Evolutionary conservation across 306 rosid species (phyloP).

Genomic region (Herpetospermum pedunculosum): DNA sequence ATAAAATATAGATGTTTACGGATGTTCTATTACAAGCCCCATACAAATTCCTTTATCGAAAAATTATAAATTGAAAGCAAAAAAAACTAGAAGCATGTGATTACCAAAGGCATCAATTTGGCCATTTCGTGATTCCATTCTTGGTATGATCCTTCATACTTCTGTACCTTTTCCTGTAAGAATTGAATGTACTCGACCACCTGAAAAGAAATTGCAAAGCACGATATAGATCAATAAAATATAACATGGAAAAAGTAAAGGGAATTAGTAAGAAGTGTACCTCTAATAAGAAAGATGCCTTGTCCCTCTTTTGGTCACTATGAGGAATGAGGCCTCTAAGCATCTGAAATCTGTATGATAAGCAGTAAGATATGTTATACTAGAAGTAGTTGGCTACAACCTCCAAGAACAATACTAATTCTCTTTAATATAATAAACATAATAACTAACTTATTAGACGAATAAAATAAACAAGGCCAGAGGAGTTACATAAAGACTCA

Average conservation of each 20-base stretch:
- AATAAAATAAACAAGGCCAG: neutral
- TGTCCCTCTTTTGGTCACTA: slow-evolving; percentile 96
- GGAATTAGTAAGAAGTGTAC: slow-evolving; percentile 19
- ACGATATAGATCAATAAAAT: neutral
- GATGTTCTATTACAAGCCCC: neutral
- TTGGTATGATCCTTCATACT: slow-evolving; percentile 64
- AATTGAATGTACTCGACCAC: slow-evolving; percentile 88
- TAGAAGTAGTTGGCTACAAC: neutral
- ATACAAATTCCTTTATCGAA: neutral
- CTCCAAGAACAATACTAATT: neutral
- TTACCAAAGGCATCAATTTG: slow-evolving; percentile 74
- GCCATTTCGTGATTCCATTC: slow-evolving; percentile 64
- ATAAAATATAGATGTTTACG: neutral
- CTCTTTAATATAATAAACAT: neutral
- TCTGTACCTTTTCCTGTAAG: slow-evolving; percentile 78
- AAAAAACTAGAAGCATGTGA: slow-evolving; percentile 2
- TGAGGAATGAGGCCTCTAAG: slow-evolving; percentile 87
- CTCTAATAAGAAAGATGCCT: slow-evolving; percentile 93
- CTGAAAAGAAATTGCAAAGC: slow-evolving; percentile 25
- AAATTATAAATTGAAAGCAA: slow-evolving; percentile 8
- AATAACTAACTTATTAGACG: neutral
- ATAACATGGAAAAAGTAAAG: neutral
- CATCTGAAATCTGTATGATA: slow-evolving; percentile 72
- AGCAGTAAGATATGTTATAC: slow-evolving; percentile 5
- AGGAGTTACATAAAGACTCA: neutral